Evolutionary conservation across 2,329 filamentous ascomycete species (phyloP), one percentile per base, ranked within the genome.

Genomic region (Fusarium kyushuense): DNA sequence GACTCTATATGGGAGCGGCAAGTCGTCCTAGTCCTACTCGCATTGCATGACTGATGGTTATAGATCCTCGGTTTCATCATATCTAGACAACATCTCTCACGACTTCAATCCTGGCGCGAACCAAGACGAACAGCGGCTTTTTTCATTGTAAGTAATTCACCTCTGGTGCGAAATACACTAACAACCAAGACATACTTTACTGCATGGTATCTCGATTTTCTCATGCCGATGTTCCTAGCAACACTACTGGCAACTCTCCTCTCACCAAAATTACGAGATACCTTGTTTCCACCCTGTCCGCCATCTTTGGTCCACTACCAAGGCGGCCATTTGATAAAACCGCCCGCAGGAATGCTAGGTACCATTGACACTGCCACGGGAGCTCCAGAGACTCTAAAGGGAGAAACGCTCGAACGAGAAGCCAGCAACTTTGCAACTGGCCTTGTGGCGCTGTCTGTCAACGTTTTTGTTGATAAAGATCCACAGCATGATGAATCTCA

Each of bases 51-150:
- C 27, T 27, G 8, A 27, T 27, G 27, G 7, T 27, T 27, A 0
- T 6, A 60, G 57, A 21, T 60, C 17, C 30, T 59, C 3, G 36
- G 54, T 0, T 42, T 23, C 1, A 43, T 60, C 5, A 21, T 48
- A 6, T 14, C 19, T 0, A 40, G 42, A 49, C 94, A 94, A 69
- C 92, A 95, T 63, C 82, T 93, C 65, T 89, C 87, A 8, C 84
- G 92, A 25, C 78, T 96, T 8, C 85, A 92, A 21, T 94, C 91
- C 3, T 96, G 92, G 92, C 84, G 87, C 2, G 92, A 96, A 76
- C 84, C 83, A 3, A 82, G 85, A 52, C 83, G 92, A 46, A 94
- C 92, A 21, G 33, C 55, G 0, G 29, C 40, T 0, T 67, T 72
- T 14, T 72, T 63, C 13, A 6, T 57, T 0, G 69, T 71, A 42